These are phyloP conservation scores for Xanthoceras sorbifolium DNA, from an alignment of 345 rosid species.

Conservation along the genomic window DNA sequence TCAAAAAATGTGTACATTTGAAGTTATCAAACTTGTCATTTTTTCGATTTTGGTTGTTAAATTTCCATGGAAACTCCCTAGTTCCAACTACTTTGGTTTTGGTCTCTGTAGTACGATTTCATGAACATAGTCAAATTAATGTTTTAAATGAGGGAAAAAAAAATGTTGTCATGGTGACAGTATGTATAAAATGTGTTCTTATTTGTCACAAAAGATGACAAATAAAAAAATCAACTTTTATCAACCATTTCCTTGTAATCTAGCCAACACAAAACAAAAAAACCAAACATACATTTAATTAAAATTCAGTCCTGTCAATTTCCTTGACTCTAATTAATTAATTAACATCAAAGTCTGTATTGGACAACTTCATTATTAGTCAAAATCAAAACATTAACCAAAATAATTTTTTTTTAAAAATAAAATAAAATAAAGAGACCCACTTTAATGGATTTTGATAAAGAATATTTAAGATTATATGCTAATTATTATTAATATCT, in stretches of 20 bases:
- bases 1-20: neutral
- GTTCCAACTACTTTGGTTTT: neutral
- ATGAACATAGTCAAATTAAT: slow-evolving; percentile 23
- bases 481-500: no score
- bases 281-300: neutral
- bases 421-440: neutral
- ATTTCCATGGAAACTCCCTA: neutral
- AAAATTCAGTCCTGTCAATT: neutral
- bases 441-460: neutral
- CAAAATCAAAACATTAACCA: no score
- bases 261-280: neutral
- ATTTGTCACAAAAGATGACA: neutral
- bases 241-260: neutral
- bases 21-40: neutral
- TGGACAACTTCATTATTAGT: neutral
- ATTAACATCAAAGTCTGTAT: neutral
- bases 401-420: no score
- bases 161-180: neutral
- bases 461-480: neutral
- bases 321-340: neutral
- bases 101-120: neutral
- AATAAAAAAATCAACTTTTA: neutral
- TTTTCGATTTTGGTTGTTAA: neutral
- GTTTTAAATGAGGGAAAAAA: slow-evolving; percentile 16
- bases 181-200: neutral